Percentiles rank a stretch among this genome's conserved stretches.
Conservation (phyloP, 352 stramenopile genomes). For the Globisporangium cederbergense region DNA sequence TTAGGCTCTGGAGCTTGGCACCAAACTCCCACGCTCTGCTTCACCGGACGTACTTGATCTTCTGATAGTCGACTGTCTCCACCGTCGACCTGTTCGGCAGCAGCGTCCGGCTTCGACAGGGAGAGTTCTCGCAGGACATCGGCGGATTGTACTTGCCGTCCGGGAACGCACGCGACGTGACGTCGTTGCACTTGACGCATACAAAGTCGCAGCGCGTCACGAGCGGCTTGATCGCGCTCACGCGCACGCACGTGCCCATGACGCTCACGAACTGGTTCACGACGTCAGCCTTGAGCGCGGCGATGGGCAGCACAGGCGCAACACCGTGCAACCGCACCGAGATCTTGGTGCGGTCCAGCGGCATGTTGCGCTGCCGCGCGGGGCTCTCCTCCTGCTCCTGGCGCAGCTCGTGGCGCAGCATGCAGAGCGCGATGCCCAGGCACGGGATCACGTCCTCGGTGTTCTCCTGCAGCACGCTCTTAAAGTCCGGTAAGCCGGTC, state of each 20-base stretch:
- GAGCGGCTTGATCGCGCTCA: conserved; percentile 82
- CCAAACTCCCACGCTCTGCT: not conserved
- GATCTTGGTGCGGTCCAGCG: conserved; percentile 54
- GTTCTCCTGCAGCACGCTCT: conserved; percentile 48
- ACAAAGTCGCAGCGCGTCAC: conserved; percentile 87
- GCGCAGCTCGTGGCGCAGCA: conserved; percentile 54
- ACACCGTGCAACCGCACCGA: conserved; percentile 59
- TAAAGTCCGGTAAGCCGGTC: conserved; percentile 45
- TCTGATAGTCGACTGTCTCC: conserved; percentile 89
- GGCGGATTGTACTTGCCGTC: conserved; percentile 83
- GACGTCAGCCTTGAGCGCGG: conserved; percentile 67
- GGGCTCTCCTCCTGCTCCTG: conserved; percentile 48
- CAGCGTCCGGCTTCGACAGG: conserved; percentile 62
- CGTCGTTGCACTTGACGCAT: conserved; percentile 76
- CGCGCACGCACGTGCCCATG: conserved; percentile 69
- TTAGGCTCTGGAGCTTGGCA: conserved; percentile 13
- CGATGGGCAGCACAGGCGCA: conserved; percentile 61
- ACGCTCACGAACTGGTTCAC: conserved; percentile 80
- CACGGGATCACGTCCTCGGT: conserved; percentile 57
- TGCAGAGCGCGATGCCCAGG: conserved; percentile 64
- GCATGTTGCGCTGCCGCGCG: conserved; percentile 32
- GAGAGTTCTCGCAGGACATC: conserved; percentile 50
- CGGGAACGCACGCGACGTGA: conserved; percentile 62
- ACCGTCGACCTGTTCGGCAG: conserved; percentile 82
- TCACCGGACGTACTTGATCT: conserved; percentile 61